Percentiles rank a stretch among this genome's conserved stretches.
phyloP scores from a whole-genome alignment of 345 rosid genomes.

The Carallia pectinifolia region DNA sequence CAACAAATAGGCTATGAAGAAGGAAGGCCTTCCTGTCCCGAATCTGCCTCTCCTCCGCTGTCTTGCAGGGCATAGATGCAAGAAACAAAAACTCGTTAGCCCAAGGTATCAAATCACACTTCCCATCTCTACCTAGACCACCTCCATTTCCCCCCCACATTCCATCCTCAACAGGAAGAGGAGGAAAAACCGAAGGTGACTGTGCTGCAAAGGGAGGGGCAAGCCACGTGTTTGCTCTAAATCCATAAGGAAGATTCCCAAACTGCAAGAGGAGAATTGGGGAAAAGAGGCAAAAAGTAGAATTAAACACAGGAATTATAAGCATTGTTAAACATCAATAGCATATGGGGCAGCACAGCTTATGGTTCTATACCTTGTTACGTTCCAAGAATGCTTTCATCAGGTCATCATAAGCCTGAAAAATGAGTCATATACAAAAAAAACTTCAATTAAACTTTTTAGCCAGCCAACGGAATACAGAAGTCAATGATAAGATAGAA shows the following conservation, averaged over 20 bases:
- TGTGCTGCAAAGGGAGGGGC: constrained; percentile 78
- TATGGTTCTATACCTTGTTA: constrained; percentile 62
- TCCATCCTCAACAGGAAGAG: constrained; percentile 85
- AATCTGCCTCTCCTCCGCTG: constrained; percentile 87
- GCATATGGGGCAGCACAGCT: constrained; percentile 3
- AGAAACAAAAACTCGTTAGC: constrained; percentile 66
- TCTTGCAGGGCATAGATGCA: constrained; percentile 87
- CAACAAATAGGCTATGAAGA: constrained; percentile 92
- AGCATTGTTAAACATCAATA: background rate
- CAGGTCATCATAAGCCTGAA: constrained; percentile 83
- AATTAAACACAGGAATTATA: background rate
- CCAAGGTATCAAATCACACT: constrained; percentile 79
- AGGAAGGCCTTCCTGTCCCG: constrained; percentile 95
- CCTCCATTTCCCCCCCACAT: constrained; percentile 96
- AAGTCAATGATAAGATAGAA: background rate
- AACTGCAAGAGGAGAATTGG: constrained; percentile 45
- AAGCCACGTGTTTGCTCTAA: constrained; percentile 98
- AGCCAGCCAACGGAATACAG: background rate
- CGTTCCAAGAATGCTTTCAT: constrained; percentile 86
- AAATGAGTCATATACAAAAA: constrained; percentile 10
- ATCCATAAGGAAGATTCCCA: constrained; percentile 97
- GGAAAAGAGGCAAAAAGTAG: background rate
- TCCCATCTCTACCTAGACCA: constrained; percentile 84
- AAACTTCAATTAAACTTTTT: background rate
- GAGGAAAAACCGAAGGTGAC: constrained; percentile 62